A percentile compares a stretch with the other conserved stretches of the same genome.
Conservation (phyloP, 2,329 filamentous ascomycete genomes). For the Aspergillus glaucus region DNA sequence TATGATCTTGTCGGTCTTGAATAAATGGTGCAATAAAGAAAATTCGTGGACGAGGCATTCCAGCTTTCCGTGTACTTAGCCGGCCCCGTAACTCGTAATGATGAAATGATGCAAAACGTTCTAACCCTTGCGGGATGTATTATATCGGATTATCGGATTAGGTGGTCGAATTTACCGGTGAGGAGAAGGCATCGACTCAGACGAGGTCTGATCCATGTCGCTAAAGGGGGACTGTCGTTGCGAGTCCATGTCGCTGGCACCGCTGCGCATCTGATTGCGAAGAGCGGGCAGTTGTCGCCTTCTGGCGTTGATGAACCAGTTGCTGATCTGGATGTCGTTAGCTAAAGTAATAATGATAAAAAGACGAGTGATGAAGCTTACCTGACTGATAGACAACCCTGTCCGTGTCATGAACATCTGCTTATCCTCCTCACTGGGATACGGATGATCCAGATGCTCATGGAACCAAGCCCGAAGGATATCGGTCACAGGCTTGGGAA, state of each 20-base stretch:
- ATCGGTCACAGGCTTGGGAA: slow-evolving; percentile 85
- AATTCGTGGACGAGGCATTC: slow-evolving; percentile 8
- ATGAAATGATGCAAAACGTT: neutral
- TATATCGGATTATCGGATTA: neutral
- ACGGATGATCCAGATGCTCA: slow-evolving; percentile 71
- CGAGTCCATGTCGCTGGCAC: slow-evolving; percentile 22
- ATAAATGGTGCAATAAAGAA: slow-evolving; percentile 4
- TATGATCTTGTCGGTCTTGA: slow-evolving; percentile 14
- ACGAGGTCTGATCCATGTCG: slow-evolving; percentile 24
- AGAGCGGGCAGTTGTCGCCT: slow-evolving; percentile 43
- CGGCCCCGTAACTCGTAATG: slow-evolving; percentile 11
- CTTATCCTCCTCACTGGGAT: slow-evolving; percentile 84
- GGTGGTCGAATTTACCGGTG: slow-evolving; percentile 9
- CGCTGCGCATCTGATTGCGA: slow-evolving; percentile 38
- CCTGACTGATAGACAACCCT: slow-evolving; percentile 66
- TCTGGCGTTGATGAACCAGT: slow-evolving; percentile 49
- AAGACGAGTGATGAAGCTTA: slow-evolving; percentile 15
- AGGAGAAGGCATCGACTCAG: slow-evolving; percentile 24
- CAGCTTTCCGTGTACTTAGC: neutral
- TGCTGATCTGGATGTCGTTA: slow-evolving; percentile 39
- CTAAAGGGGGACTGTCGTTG: slow-evolving; percentile 31
- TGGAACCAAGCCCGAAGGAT: slow-evolving; percentile 74
- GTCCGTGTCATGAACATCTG: slow-evolving; percentile 71
- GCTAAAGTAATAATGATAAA: neutral
- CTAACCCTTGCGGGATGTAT: neutral